Conservation (phyloP, 2,329 filamentous ascomycete species). For the Arthroderma uncinatum region DNA sequence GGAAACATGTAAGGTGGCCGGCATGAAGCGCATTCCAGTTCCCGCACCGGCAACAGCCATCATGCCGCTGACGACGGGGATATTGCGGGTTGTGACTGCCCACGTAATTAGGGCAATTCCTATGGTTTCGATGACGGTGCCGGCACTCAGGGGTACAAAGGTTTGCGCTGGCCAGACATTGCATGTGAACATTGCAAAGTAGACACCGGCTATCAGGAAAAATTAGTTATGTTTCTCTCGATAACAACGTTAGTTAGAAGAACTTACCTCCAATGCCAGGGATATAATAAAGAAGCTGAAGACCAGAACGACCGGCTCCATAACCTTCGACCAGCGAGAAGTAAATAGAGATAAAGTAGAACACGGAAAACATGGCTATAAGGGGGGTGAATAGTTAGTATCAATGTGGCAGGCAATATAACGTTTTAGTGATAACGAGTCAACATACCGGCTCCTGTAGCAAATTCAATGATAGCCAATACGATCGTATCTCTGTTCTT, state of each 20-base stretch:
- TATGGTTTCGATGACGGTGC: constrained; percentile 45
- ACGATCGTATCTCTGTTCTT: constrained; percentile 47
- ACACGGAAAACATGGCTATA: constrained; percentile 40
- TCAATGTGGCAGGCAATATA: constrained; percentile 47
- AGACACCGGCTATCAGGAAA: constrained; percentile 40
- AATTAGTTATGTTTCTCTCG: not conserved
- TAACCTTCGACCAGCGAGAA: constrained; percentile 52
- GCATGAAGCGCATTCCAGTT: constrained; percentile 55
- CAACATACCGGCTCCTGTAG: constrained; percentile 42
- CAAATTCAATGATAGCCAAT: constrained; percentile 52
- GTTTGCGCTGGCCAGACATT: constrained; percentile 54
- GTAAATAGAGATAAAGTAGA: constrained; percentile 60
- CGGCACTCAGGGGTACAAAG: constrained; percentile 47
- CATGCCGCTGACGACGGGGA: constrained; percentile 50
- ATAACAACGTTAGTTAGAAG: not conserved
- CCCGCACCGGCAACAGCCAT: constrained; percentile 54
- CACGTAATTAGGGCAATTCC: constrained; percentile 50
- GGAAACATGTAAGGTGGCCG: constrained; percentile 50
- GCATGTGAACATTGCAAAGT: constrained; percentile 47
- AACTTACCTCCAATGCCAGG: constrained; percentile 49
- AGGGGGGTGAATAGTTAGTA: constrained; percentile 44
- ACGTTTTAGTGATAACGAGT: not conserved
- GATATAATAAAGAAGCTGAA: constrained; percentile 52
- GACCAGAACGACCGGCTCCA: constrained; percentile 40
- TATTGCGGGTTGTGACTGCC: constrained; percentile 43